A percentile compares a stretch with the other conserved stretches of the same genome.
phyloP scores from a whole-genome alignment of 257 asterid species.

The Solanum clarkiae region DNA sequence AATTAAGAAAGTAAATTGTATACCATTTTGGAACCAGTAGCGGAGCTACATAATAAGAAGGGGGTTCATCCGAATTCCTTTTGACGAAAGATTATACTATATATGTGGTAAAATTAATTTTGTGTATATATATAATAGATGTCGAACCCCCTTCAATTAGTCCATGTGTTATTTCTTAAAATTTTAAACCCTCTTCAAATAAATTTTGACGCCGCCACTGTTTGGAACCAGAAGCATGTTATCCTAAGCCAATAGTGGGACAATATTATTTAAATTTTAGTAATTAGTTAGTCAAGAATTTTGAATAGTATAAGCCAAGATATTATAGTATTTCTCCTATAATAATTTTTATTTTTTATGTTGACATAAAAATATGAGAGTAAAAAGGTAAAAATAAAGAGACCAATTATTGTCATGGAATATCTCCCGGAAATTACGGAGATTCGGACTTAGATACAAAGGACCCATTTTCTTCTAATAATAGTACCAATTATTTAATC shows the following conservation, averaged over 20 bases:
- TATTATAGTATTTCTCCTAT: not conserved
- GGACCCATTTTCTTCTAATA: not conserved
- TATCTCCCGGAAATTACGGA: not conserved
- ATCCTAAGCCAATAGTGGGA: not conserved
- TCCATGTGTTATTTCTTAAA: too few relatives aligned
- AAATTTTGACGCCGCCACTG: too few relatives aligned
- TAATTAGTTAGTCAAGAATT: not conserved
- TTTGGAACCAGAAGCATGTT: not conserved
- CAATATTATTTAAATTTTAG: not conserved
- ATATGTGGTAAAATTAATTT: too few relatives aligned
- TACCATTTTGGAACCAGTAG: too few relatives aligned
- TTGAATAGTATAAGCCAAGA: not conserved
- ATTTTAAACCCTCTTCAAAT: too few relatives aligned
- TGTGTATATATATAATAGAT: too few relatives aligned
- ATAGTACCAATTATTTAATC: not conserved
- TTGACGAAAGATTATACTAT: too few relatives aligned
- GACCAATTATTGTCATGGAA: not conserved
- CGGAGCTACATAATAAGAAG: too few relatives aligned
- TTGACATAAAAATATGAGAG: not conserved
- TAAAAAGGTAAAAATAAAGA: not conserved
- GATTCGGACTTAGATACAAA: not conserved
- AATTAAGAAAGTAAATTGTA: too few relatives aligned
- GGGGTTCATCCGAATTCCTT: too few relatives aligned
- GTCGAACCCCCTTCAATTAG: fast-evolving
- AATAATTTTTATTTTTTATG: not conserved